Conservation (phyloP, 441 rosid genomes). For the Dalechampia spathulata region DNA sequence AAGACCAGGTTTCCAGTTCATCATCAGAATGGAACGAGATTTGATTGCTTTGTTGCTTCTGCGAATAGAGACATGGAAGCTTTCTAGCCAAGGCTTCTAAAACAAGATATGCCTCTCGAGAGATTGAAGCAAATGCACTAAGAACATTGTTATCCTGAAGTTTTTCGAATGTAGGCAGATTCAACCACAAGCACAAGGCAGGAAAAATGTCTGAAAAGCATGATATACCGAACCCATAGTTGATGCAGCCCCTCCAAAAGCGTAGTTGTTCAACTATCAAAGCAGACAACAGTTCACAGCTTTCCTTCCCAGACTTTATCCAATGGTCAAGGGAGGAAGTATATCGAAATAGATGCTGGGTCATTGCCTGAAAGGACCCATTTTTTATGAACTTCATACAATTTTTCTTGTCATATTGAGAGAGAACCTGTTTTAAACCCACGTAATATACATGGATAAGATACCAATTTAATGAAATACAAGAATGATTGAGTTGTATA, state of each 20-base stretch:
- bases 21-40: conserved; percentile 15
- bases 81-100: conserved; percentile 64
- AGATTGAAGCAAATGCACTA: conserved; percentile 56
- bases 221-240: conserved; percentile 58
- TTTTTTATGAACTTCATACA: conserved; percentile 49
- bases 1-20: conserved; percentile 56
- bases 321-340: conserved; percentile 61
- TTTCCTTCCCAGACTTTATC: conserved; percentile 65
- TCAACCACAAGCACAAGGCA: conserved; percentile 80
- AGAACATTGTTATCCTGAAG: conserved; percentile 46
- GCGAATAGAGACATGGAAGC: conserved; percentile 60
- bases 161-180: conserved; percentile 58
- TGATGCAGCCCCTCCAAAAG: conserved; percentile 72
- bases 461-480: conserved; percentile 2
- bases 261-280: conserved; percentile 84
- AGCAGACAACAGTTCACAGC: conserved; percentile 55
- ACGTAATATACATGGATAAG: conserved; percentile 2
- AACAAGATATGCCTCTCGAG: conserved; percentile 64
- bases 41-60: conserved; percentile 21
- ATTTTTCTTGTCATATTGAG: conserved; percentile 49
- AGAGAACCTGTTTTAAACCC: conserved; percentile 52
- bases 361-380: conserved; percentile 52
- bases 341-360: conserved; percentile 62
- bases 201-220: conserved; percentile 69
- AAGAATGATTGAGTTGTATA: conserved; percentile 1